These are phyloP conservation scores for Butyriboletus appendiculatus DNA, from an alignment of 1,284 basidiomycete genomes.

Conservation along the genomic window DNA sequence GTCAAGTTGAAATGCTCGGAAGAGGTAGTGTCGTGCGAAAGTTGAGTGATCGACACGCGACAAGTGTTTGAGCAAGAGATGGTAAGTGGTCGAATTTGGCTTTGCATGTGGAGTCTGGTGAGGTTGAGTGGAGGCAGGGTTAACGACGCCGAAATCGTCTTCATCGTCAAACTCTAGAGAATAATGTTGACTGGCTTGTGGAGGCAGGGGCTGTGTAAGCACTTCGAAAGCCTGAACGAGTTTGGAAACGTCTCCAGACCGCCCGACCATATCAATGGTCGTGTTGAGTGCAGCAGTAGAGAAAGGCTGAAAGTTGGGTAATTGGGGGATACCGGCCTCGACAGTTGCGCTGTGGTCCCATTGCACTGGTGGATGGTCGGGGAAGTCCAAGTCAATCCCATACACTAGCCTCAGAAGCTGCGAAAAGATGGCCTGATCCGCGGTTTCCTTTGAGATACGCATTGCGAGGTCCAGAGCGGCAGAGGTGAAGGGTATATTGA, in stretches of 20 bases:
- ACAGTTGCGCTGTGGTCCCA: slow-evolving; percentile 9
- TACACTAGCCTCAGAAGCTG: slow-evolving; percentile 63
- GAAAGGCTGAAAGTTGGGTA: slow-evolving; percentile 46
- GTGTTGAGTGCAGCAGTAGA: slow-evolving; percentile 72
- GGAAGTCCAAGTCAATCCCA: slow-evolving; percentile 70
- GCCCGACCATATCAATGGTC: slow-evolving; percentile 67
- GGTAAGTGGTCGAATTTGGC: slow-evolving; percentile 73
- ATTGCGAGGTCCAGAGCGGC: slow-evolving; percentile 63
- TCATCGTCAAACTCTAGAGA: slow-evolving; percentile 61
- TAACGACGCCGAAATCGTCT: slow-evolving; percentile 57
- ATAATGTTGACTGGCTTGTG: slow-evolving; percentile 43
- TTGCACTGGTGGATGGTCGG: slow-evolving; percentile 48
- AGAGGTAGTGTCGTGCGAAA: slow-evolving; percentile 68
- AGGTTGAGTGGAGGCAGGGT: slow-evolving; percentile 40
- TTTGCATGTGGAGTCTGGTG: slow-evolving; percentile 47
- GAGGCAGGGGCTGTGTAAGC: slow-evolving; percentile 66
- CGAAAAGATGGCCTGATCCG: slow-evolving; percentile 54
- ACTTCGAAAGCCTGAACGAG: slow-evolving; percentile 76
- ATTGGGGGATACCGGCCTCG: slow-evolving; percentile 23
- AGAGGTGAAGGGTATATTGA: slow-evolving; percentile 50
- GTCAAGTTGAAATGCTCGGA: slow-evolving; percentile 58
- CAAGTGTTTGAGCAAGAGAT: slow-evolving; percentile 58
- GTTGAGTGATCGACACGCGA: slow-evolving; percentile 46
- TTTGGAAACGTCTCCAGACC: slow-evolving; percentile 56
- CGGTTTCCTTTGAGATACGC: slow-evolving; percentile 66